Conservation (phyloP, 2,329 filamentous ascomycete species). For the Stagonosporopsis vannaccii region DNA sequence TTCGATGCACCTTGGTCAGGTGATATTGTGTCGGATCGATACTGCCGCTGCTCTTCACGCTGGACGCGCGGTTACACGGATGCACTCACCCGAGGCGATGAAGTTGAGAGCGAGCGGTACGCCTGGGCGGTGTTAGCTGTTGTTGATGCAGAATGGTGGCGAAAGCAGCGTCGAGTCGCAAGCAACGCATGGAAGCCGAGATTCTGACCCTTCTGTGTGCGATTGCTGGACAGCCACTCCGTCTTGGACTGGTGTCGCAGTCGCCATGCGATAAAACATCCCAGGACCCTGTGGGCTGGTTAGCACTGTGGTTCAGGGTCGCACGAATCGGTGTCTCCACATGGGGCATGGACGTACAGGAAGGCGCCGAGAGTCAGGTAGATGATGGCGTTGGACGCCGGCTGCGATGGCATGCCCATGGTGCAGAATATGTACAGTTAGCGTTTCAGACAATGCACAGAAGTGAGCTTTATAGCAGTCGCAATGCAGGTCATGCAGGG, state of each 20-base stretch:
- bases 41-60: slow-evolving; percentile 67
- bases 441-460: slow-evolving; percentile 12
- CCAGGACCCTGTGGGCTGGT: slow-evolving; percentile 63
- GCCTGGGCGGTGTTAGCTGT: slow-evolving; percentile 59
- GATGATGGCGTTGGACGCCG: slow-evolving; percentile 83
- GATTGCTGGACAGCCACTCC: slow-evolving; percentile 77
- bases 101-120: slow-evolving; percentile 86
- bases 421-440: slow-evolving; percentile 5
- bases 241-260: slow-evolving; percentile 69
- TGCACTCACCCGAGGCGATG: slow-evolving; percentile 87
- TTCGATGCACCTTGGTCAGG: slow-evolving; percentile 14
- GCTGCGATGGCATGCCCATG: slow-evolving; percentile 78
- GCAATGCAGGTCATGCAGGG: slow-evolving; percentile 26
- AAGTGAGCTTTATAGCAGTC: slow-evolving; percentile 17
- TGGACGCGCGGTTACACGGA: slow-evolving; percentile 45
- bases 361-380: slow-evolving; percentile 81
- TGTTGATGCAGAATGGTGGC: background rate
- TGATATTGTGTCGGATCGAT: slow-evolving; percentile 54
- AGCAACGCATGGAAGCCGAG: slow-evolving; percentile 18
- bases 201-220: slow-evolving; percentile 78
- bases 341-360: slow-evolving; percentile 65
- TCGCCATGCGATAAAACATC: slow-evolving; percentile 64
- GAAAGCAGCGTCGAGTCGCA: slow-evolving; percentile 8
- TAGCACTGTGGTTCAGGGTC: slow-evolving; percentile 19
- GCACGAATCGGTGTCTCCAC: slow-evolving; percentile 4